Evolutionary conservation across 495 filamentous ascomycete species (phyloP).

Genomic region (Neurospora terricola): DNA sequence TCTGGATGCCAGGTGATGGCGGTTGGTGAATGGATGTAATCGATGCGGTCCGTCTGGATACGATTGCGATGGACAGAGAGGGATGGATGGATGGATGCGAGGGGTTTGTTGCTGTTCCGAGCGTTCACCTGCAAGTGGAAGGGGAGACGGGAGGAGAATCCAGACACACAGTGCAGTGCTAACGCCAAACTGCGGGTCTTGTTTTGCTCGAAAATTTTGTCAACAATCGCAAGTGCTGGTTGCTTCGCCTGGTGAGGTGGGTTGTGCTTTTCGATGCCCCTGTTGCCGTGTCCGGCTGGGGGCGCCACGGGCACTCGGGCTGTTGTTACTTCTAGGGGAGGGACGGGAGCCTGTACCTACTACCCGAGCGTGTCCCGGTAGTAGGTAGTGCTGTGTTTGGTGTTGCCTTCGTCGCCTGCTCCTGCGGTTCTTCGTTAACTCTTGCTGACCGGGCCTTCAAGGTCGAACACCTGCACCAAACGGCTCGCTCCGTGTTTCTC

Average conservation of each 20-base stretch:
- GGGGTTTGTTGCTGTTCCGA: not conserved
- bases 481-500: not conserved
- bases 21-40: not conserved
- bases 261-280: not conserved
- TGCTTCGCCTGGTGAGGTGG: constrained; percentile 1
- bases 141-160: not conserved
- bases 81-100: not conserved
- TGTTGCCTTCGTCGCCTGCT: not conserved
- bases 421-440: not conserved
- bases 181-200: not conserved
- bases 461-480: not conserved
- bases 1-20: not conserved
- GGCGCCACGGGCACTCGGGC: not conserved
- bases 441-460: not conserved
- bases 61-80: not conserved
- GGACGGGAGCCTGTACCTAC: not conserved
- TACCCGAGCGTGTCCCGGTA: not conserved
- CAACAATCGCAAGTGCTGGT: constrained; percentile 22
- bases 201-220: constrained; percentile 21
- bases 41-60: not conserved
- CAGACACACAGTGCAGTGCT: not conserved
- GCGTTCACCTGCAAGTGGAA: not conserved
- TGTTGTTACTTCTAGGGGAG: not conserved
- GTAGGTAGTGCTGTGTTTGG: not conserved
- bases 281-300: not conserved